Percentiles rank a stretch among this genome's conserved stretches.
Evolutionary conservation across 768 basidiomycete species (phyloP).

Genomic region (Pleurotus citrinopileatus): DNA sequence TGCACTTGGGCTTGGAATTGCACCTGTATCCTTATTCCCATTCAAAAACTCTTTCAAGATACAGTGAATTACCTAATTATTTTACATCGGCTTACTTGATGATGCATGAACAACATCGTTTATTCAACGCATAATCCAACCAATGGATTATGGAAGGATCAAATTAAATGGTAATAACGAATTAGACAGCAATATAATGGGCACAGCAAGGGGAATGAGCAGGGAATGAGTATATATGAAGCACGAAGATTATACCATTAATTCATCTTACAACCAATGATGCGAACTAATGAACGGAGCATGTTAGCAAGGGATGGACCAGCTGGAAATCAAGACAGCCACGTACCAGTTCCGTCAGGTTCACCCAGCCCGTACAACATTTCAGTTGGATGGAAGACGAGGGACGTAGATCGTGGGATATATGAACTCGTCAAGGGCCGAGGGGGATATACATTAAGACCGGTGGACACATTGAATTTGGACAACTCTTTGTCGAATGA

Average conservation of each 20-base stretch:
- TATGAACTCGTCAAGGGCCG: conserved; percentile 54
- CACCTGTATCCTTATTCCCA: no score
- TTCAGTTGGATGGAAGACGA: conserved; percentile 82
- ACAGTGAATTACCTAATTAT: no score
- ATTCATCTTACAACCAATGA: conserved; percentile 6
- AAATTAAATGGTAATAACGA: background rate
- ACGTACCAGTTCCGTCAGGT: conserved; percentile 61
- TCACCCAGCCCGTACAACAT: conserved; percentile 79
- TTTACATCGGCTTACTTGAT: no score
- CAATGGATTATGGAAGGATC: background rate
- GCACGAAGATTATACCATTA: background rate
- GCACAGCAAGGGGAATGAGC: background rate
- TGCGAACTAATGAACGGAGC: background rate
- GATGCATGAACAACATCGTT: no score
- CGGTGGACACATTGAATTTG: conserved; percentile 48
- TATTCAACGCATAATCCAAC: no score
- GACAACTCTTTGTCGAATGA: conserved; percentile 49
- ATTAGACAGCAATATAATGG: conserved; percentile 1
- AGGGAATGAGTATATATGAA: background rate
- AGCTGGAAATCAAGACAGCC: background rate
- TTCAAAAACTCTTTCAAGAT: no score
- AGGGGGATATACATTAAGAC: conserved; percentile 52
- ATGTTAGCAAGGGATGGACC: background rate
- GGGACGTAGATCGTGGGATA: conserved; percentile 59
- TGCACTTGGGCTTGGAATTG: no score